Base-by-base conservation (phyloP, 2,329 filamentous ascomycete species). In the Pyrenochaeta sp. region DNA sequence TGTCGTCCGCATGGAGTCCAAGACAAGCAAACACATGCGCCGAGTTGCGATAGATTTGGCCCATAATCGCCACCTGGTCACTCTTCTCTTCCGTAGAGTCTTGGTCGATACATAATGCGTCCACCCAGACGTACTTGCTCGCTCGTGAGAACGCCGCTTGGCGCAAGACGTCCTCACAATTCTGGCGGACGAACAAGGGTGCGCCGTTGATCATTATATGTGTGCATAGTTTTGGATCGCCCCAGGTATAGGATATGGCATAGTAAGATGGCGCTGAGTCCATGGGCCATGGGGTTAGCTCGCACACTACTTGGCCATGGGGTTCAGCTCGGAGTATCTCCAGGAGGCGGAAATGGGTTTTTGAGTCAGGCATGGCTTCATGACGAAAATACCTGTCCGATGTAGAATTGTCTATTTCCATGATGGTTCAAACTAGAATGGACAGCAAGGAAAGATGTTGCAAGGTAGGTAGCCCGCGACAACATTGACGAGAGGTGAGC, bases 201-300 rank as follows among this genome's bases (percentile, higher is more conserved):
- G 13, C 7, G 3, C 21, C 35, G 19, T 45, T 36, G n/a, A 41
- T 17, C 3, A 17, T 35, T 13, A 41, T 29, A n/a, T 9, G n/a
- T 7, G 26, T 9, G 3, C 24, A 26, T 4, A 11, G 13, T 7
- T 3, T n/a, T 4, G 35, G 18, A 17, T 39, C 60, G 9, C 64
- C 54, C 65, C 66, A 69, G 0, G 57, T 55, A 28, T 68, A 67
- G 0, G 62, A 68, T 8, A 61, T 45, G 0, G 63, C 54, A 24
- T 61, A 59, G 39, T 68, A 67, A 15, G 63, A 53, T 2, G 63
- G 63, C 14, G 44, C 50, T 22, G 19, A 13, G 7, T 50, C 31
- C 10, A 50, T 31, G 4, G 28, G 21, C 41, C 35, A 44, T 22
- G 11, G 13, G 5, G 35, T 18, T 13, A 39, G 6, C 3, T 13